phyloP scores from a whole-genome alignment of 2,329 filamentous ascomycete species.

The Cercospora citrullina region DNA sequence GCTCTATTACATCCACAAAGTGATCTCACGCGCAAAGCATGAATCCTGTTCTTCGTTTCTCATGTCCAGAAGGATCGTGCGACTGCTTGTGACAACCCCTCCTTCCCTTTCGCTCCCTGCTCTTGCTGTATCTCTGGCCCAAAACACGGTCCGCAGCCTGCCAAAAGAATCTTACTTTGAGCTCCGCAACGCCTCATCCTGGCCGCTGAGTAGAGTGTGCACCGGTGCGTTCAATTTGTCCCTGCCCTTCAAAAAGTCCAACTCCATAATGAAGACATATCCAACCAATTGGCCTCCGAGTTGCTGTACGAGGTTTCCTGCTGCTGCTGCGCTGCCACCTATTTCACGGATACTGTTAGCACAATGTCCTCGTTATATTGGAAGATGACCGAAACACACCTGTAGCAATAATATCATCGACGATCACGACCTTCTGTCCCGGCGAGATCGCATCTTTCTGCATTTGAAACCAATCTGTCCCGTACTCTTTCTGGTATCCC shows the following conservation, averaged over 20 bases:
- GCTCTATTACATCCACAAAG: background rate
- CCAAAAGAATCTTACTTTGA: slow-evolving; percentile 2
- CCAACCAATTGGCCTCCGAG: slow-evolving; percentile 83
- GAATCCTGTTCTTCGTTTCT: background rate
- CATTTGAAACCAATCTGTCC: slow-evolving; percentile 93
- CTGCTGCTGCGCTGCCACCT: slow-evolving; percentile 91
- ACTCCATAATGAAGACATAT: slow-evolving; percentile 93
- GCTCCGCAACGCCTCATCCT: slow-evolving; percentile 44
- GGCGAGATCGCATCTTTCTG: slow-evolving; percentile 80
- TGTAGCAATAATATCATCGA: slow-evolving; percentile 98
- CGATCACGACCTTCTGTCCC: slow-evolving; percentile 86
- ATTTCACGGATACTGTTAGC: background rate
- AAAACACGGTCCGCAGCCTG: background rate
- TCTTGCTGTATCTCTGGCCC: background rate
- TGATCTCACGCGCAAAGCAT: background rate
- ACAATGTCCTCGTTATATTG: background rate
- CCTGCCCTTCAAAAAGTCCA: slow-evolving; percentile 87
- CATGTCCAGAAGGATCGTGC: background rate
- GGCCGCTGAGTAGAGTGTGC: slow-evolving; percentile 74
- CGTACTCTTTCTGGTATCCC: slow-evolving; percentile 92
- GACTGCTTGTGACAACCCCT: background rate
- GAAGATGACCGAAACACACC: slow-evolving; percentile 59
- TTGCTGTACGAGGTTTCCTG: slow-evolving; percentile 80
- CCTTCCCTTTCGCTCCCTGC: background rate
- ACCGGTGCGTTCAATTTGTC: slow-evolving; percentile 84